Evolutionary conservation across 2,329 filamentous ascomycete genomes (phyloP), one percentile per base, ranked within the genome.

Genomic region (Alternaria sp.): DNA sequence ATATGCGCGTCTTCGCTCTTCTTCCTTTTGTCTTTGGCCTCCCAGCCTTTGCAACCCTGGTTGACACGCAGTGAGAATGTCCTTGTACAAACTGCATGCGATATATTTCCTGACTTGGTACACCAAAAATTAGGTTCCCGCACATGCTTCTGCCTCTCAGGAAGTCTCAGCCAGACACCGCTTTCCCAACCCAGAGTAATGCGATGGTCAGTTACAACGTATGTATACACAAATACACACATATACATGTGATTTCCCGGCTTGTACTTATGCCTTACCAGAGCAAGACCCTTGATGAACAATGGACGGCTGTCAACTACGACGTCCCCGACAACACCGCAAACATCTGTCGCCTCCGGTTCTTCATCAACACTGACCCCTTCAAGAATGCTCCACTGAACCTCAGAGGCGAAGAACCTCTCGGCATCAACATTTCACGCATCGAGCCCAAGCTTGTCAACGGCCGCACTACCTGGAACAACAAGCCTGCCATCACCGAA

Each of bases 71-170:
- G 26, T 28, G 26, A 28, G 26, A 28, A 28, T 8, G 4, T 28
- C 26, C 26, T 8, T 28, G 26, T 8, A 28, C 26, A 28, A 17
- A 17, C 26, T 28, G 5, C 26, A 28, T 28, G 26, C 8, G 26
- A 28, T 5, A 28, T 8, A 28, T 28, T 6, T 28, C 3, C 26
- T 28, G 26, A 28, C 5, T 28, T 5, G 8, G 26, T 28, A 28
- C 26, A 28, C 26, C 26, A 28, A 28, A 5, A 28, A 28, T 8
- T 8, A 28, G 26, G 8, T 75, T 73, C 11, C 74, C 74, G 3
- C 70, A 73, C 40, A 71, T 77, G 44, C 70, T 78, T 40, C 59
- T 77, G n/a, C 75, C 74, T 1, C 54, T 77, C 37, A 66, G 68
- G 26, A 54, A 63, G 23, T 50, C 56, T 13, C 33, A 50, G 1